Percentiles rank a stretch among this genome's conserved stretches.
Evolutionary conservation across 2,329 filamentous ascomycete genomes (phyloP).

Genomic region (Trichoderma arundinaceum): DNA sequence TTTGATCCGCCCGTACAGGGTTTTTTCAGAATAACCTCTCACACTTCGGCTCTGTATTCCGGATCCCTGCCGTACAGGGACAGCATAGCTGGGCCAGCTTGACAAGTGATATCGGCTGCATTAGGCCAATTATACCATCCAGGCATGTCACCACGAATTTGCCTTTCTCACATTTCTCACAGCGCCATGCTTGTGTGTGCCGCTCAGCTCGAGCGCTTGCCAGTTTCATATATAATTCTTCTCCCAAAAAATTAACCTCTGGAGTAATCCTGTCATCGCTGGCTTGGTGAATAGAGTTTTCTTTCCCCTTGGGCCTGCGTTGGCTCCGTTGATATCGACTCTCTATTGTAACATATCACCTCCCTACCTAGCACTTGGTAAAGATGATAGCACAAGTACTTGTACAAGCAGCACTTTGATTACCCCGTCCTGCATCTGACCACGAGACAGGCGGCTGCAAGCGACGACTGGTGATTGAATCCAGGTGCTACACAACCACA

Average conservation of each 20-base stretch:
- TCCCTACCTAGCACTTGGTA: background rate
- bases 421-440: background rate
- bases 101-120: constrained; percentile 22
- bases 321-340: background rate
- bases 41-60: constrained; percentile 15
- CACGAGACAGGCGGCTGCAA: constrained; percentile 17
- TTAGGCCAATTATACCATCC: constrained; percentile 6
- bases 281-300: constrained; percentile 19
- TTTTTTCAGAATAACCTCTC: constrained; percentile 7
- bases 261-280: background rate
- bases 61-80: constrained; percentile 15
- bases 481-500: background rate
- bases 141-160: constrained; percentile 23
- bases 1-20: background rate
- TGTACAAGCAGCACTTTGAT: too few relatives aligned
- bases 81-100: background rate
- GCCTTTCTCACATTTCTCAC: background rate
- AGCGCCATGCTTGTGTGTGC: background rate
- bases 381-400: background rate
- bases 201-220: background rate
- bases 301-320: constrained; percentile 8
- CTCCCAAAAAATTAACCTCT: background rate
- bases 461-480: background rate
- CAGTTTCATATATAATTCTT: background rate
- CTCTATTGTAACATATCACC: background rate